Evolutionary conservation across 345 rosid species (phyloP), one percentile per base, ranked within the genome.

Genomic region (Mangifera indica): DNA sequence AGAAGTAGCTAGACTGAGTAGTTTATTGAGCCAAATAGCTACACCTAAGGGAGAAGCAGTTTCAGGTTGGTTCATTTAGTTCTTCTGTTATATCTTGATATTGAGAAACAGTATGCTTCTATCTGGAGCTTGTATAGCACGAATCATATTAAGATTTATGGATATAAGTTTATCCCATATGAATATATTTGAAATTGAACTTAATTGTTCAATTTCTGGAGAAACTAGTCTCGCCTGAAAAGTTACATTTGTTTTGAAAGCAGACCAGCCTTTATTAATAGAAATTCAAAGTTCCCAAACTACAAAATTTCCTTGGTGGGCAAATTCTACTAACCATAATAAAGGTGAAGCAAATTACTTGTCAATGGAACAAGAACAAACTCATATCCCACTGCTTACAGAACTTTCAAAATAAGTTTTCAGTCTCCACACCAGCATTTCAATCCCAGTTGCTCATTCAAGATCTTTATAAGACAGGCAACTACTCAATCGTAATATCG

Each of bases 1-100:
- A 66, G 93, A 95, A 53, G 75, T 92, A 52, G 65, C 83, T 52
- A 86, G 80, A 74, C 82, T 92, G 22, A 82, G 87, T 75, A 66
- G 78, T 75, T 49, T 90, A 45, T 81, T 87, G 65, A 84, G 87
- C 77, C 95, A 90, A 77, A 74, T 90, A 77, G 93, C 84, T 74
- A 71, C 78, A 75, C 74, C 85, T 24, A 92, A 83, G 77, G 63
- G 84, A 56, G 85, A 83, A 67, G 80, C 76, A 49, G 62, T 45
- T 71, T 34, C 82, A 84, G 85, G 93, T 84, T 67, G 72, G 75
- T 45, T 42, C 34, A 20, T 49, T 55, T 26, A n/a, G 10, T 32
- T 67, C 46, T 18, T 15, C 11, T 67, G 22, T 66, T 2, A 14
- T 46, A 18, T 40, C 32, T 63, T 37, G 18, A 10, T 46, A 17